A percentile compares a stretch with the other conserved stretches of the same genome.
Evolutionary conservation across 176 grass and related monocot species (phyloP).

Genomic region (Pontederia paniculata): DNA sequence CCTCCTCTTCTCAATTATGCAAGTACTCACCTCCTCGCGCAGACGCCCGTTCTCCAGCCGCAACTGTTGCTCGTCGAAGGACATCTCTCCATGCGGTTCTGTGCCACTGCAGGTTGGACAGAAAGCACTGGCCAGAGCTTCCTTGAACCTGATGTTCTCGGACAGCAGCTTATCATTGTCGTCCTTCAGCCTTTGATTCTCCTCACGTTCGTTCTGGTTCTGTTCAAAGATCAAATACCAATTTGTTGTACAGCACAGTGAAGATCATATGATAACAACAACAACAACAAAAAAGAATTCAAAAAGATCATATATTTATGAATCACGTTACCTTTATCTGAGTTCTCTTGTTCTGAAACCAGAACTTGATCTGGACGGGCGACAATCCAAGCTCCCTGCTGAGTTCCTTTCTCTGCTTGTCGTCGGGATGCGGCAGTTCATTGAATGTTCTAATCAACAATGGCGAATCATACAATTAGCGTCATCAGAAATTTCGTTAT

Average conservation of each 20-base stretch:
- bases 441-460: conserved; percentile 16
- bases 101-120: conserved; percentile 25
- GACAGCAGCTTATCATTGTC: conserved; percentile 37
- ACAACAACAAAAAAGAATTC: not conserved
- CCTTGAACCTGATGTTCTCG: conserved; percentile 32
- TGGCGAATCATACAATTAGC: not conserved
- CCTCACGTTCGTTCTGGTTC: conserved; percentile 32
- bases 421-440: conserved; percentile 20
- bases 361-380: conserved; percentile 26
- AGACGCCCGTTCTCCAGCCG: conserved; percentile 23
- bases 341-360: conserved; percentile 31
- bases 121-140: not conserved
- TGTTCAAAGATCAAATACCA: conserved; percentile 6
- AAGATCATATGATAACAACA: not conserved
- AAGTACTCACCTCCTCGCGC: conserved; percentile 29
- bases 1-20: not conserved
- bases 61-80: conserved; percentile 22
- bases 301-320: not conserved
- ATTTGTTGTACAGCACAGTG: not conserved
- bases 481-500: not conserved
- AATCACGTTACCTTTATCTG: conserved; percentile 10
- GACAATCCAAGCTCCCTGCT: conserved; percentile 5
- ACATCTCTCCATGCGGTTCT: conserved; percentile 1
- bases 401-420: conserved; percentile 17
- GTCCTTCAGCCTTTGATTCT: conserved; percentile 38